Conservation (phyloP, 2,329 filamentous ascomycete species). For the Ophiostoma fasciatum region DNA sequence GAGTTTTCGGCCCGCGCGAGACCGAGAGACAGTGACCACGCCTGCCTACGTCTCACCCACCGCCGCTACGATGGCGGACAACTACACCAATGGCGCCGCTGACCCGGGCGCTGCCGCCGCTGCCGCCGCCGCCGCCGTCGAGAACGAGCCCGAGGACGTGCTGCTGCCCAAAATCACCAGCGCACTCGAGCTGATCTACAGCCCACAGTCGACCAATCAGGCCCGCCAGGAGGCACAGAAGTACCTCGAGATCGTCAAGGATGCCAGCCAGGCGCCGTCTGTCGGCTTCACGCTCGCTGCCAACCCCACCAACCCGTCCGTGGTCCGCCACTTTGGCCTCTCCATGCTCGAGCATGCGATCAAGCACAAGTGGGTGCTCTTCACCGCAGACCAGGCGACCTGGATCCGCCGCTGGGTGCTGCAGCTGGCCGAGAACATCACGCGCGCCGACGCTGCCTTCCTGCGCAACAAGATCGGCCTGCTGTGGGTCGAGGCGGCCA, state of each 20-base stretch:
- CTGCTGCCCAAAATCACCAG: slow-evolving; percentile 58
- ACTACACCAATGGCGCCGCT: slow-evolving; percentile 10
- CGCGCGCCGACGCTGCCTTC: slow-evolving; percentile 61
- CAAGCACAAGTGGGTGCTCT: slow-evolving; percentile 68
- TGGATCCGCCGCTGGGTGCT: slow-evolving; percentile 64
- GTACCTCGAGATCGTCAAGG: slow-evolving; percentile 78
- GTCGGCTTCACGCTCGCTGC: slow-evolving; percentile 74
- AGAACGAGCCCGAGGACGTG: slow-evolving; percentile 8
- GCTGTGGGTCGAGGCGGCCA: slow-evolving; percentile 88
- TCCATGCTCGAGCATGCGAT: slow-evolving; percentile 84
- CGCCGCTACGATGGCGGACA: slow-evolving; percentile 4
- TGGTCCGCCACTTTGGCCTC: slow-evolving; percentile 86
- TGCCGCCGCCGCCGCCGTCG: slow-evolving; percentile 10
- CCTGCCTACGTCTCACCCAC: background rate
- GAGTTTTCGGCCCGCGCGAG: too few species aligned
- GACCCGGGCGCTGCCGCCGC: too few species aligned
- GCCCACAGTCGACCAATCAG: slow-evolving; percentile 64
- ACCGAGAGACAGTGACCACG: background rate
- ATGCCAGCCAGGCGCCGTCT: slow-evolving; percentile 60
- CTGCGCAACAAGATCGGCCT: slow-evolving; percentile 87
- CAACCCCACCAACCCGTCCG: slow-evolving; percentile 57
- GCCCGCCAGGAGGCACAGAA: slow-evolving; percentile 67
- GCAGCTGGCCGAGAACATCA: slow-evolving; percentile 57
- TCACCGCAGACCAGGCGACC: slow-evolving; percentile 50
- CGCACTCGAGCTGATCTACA: slow-evolving; percentile 79